Evolutionary conservation across 768 basidiomycete species (phyloP).

Genomic region (Panaeolus papilionaceus): DNA sequence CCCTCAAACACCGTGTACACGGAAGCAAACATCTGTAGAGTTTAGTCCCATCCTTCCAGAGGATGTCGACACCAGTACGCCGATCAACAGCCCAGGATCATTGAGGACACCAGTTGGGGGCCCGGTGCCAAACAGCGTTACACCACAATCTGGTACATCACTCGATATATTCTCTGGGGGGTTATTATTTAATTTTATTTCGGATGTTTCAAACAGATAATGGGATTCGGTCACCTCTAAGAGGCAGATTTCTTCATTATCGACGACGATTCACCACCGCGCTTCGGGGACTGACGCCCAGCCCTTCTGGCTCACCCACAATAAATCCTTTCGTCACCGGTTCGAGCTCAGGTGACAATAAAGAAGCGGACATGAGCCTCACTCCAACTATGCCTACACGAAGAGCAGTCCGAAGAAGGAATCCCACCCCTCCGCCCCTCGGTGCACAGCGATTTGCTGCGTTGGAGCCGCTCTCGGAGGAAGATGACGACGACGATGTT

Average conservation of each 20-base stretch:
- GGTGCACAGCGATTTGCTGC: not conserved
- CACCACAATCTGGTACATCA: not conserved
- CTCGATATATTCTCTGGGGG: no score
- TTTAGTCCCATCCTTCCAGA: not conserved
- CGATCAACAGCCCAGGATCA: not conserved
- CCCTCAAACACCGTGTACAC: not conserved
- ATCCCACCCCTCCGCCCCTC: not conserved
- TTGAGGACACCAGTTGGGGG: not conserved
- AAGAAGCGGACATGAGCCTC: no score
- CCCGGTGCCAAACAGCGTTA: not conserved
- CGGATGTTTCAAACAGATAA: not conserved
- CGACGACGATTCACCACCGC: not conserved
- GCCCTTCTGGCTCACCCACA: not conserved
- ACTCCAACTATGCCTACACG: not conserved
- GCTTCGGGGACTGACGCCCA: not conserved
- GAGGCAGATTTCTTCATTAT: not conserved
- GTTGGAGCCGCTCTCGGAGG: not conserved
- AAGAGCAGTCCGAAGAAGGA: not conserved
- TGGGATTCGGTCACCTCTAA: not conserved
- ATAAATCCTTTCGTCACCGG: not conserved
- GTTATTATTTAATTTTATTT: no score
- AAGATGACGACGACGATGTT: not conserved
- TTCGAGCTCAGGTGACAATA: no score
- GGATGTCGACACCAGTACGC: not conserved
- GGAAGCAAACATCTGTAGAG: not conserved